Evolutionary conservation across 2,329 filamentous ascomycete species (phyloP).

Genomic region (Daldinia sp.): DNA sequence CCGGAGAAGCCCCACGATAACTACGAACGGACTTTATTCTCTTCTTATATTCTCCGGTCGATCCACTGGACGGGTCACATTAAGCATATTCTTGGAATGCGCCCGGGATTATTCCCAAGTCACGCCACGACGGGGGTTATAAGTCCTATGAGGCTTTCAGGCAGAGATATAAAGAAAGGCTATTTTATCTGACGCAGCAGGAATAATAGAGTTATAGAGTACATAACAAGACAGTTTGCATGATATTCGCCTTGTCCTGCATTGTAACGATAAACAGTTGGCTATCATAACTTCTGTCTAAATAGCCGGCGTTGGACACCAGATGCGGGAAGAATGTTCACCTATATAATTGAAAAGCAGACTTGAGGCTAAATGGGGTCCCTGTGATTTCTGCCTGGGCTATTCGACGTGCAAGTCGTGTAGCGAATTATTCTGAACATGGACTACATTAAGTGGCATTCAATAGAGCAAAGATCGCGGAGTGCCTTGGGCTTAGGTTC

Average conservation of each 20-base stretch:
- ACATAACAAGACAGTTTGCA: not conserved
- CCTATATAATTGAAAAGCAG: not conserved
- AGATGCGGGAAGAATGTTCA: not conserved
- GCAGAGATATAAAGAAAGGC: no score
- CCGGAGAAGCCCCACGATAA: conserved; percentile 1
- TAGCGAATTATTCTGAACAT: not conserved
- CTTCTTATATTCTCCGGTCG: not conserved
- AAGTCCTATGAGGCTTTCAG: no score
- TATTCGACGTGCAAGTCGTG: not conserved
- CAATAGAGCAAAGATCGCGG: not conserved
- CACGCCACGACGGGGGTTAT: no score
- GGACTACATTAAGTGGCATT: not conserved
- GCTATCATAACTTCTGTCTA: not conserved
- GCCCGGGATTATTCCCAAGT: not conserved
- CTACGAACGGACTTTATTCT: not conserved
- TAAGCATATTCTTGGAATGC: not conserved
- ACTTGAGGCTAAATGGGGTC: not conserved
- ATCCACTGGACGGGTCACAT: not conserved
- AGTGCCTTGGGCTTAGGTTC: not conserved
- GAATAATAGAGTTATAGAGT: no score
- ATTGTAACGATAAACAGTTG: not conserved
- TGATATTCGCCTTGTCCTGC: not conserved
- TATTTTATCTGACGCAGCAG: no score
- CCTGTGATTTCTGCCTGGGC: not conserved
- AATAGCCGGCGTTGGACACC: not conserved